These are phyloP conservation scores for Cadophora gregata DNA, from an alignment of 2,329 filamentous ascomycete genomes.

Conservation along the genomic window DNA sequence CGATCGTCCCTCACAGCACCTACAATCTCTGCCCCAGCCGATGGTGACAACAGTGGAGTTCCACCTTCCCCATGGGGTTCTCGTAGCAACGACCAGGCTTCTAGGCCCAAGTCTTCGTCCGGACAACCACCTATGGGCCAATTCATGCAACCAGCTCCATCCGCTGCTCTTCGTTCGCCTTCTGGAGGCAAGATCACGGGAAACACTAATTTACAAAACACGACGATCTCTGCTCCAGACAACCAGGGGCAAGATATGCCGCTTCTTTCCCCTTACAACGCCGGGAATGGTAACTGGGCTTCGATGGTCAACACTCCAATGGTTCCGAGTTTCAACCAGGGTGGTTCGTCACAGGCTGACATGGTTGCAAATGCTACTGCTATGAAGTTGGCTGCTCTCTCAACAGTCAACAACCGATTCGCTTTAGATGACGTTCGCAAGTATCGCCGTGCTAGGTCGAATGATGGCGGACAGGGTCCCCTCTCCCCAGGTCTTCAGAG, in stretches of 20 bases:
- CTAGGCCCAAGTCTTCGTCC: conserved; percentile 78
- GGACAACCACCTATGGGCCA: conserved; percentile 90
- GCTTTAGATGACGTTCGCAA: conserved; percentile 96
- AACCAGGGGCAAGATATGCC: conserved; percentile 74
- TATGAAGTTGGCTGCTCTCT: conserved; percentile 97
- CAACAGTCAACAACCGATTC: conserved; percentile 97
- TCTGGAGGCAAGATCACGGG: conserved; percentile 67
- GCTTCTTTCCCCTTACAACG: conserved; percentile 81
- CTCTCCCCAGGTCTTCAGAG: conserved; percentile 70
- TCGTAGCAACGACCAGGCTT: conserved; percentile 55
- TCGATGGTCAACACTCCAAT: conserved; percentile 99
- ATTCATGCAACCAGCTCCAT: conserved; percentile 82
- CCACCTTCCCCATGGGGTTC: conserved; percentile 83
- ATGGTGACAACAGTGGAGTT: conserved; percentile 65
- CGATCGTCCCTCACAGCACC: conserved; percentile 75
- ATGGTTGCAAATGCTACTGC: conserved; percentile 99
- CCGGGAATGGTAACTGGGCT: conserved; percentile 91
- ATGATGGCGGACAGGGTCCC: conserved; percentile 73
- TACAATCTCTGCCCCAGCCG: conserved; percentile 73
- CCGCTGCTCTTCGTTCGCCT: conserved; percentile 79
- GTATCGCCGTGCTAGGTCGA: conserved; percentile 89
- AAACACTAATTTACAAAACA: conserved; percentile 78
- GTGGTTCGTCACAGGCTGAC: conserved; percentile 74
- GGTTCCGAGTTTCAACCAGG: conserved; percentile 78
- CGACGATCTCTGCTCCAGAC: conserved; percentile 77